Evolutionary conservation across 2,329 filamentous ascomycete genomes (phyloP), one percentile per base, ranked within the genome.

Genomic region (Colletotrichum incanum): DNA sequence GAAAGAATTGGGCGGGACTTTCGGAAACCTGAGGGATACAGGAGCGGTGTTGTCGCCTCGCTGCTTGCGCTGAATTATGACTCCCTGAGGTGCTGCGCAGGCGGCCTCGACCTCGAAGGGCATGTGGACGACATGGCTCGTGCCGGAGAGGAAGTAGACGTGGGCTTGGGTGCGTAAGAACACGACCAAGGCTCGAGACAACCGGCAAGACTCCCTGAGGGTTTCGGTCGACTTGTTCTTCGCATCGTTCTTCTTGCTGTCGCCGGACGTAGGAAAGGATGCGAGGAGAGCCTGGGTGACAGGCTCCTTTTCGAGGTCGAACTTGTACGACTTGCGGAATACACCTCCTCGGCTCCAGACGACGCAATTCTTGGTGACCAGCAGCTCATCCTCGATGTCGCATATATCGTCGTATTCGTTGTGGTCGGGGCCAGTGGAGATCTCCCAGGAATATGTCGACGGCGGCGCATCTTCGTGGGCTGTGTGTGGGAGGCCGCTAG

Each of bases 61-160:
- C 52, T 92, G 86, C 79, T 93, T 97, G 73, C 95, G 89, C 82
- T 98, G 96, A 68, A 99, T 90, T 26, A 99, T 88, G 61, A 98
- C 88, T 34, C 96, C 96, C 41, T 91, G 87, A 7, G 95, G 93
- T 16, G 94, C 93, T 45, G 96, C 91, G 80, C 95, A 94, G 39
- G 94, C 95, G 65, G 91, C 91, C 79, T 98, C 94, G 52, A 98
- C 93, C 82, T 98, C 95, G 79, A 99, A 99, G 1, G 96, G 96
- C 78, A 99, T 90, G 80, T 98, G 94, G 59, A 98, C 88, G 71
- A 98, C 90, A 87, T 99, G 94, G 79, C 90, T 96, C 43, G 94
- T 92, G 26, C 96, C 96, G 2, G 93, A 90, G 47, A 98, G 88
- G 80, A 97, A 98, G 85, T 95, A 97, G 75, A 99, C 91, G 79